Percentiles rank a stretch among this genome's conserved stretches.
These are phyloP conservation scores for Vaccinium vitisidaea DNA, from an alignment of 148 eudicot genomes.

Conservation along the genomic window DNA sequence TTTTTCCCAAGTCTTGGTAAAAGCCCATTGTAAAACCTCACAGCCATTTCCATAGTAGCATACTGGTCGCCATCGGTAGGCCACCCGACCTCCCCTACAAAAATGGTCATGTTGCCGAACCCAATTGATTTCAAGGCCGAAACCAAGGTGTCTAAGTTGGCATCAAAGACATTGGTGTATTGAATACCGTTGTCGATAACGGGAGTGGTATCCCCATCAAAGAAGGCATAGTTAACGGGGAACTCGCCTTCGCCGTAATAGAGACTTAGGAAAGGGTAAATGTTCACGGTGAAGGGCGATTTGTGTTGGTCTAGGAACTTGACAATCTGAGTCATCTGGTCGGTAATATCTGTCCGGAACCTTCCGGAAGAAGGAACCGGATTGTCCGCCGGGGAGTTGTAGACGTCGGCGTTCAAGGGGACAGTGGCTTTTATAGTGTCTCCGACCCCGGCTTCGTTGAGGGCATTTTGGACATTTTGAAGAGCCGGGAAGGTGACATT, in stretches of 20 bases:
- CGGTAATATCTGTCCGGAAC: conserved; percentile 59
- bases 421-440: conserved; percentile 75
- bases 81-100: conserved; percentile 96
- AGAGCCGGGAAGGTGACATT: conserved; percentile 75
- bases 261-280: conserved; percentile 85
- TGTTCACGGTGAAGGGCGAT: conserved; percentile 82
- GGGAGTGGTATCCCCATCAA: conserved; percentile 57
- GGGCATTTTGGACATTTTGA: conserved; percentile 76
- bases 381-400: conserved; percentile 53
- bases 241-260: conserved; percentile 62
- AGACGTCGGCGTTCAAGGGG: conserved; percentile 82
- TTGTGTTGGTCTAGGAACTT: conserved; percentile 59
- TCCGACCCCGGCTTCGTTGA: conserved; percentile 69
- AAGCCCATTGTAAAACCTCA: conserved; percentile 72
- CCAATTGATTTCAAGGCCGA: conserved; percentile 63
- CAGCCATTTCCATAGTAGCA: conserved; percentile 53
- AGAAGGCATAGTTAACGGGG: conserved; percentile 85
- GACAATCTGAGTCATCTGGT: conserved; percentile 58
- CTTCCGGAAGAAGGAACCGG: conserved; percentile 78
- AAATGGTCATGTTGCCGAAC: conserved; percentile 44
- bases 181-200: conserved; percentile 47
- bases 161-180: conserved; percentile 87
- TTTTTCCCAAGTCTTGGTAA: conserved; percentile 57
- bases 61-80: conserved; percentile 85
- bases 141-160: conserved; percentile 80